Conservation (phyloP, 2,329 filamentous ascomycete species). For the Taxawa tesnikishii region DNA sequence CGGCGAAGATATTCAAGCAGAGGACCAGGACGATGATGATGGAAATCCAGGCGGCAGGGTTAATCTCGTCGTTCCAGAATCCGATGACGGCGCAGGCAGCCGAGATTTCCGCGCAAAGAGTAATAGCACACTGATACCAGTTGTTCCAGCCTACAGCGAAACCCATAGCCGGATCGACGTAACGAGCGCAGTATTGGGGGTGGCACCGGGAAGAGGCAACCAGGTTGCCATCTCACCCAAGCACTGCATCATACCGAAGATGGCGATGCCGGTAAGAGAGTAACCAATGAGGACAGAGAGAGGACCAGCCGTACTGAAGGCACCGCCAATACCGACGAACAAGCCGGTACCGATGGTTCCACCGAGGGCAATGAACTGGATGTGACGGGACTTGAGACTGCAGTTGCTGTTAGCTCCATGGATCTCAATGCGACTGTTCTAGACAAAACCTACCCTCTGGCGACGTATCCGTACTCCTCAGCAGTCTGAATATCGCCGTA, state of each 20-base stretch:
- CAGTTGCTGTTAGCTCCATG: background rate
- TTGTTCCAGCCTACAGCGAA: conserved; percentile 32
- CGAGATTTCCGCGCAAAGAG: conserved; percentile 46
- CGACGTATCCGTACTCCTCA: conserved; percentile 39
- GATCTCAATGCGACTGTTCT: conserved; percentile 8
- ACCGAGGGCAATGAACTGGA: conserved; percentile 48
- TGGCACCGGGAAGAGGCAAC: conserved; percentile 21
- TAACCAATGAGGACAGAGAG: conserved; percentile 7
- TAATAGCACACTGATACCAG: conserved; percentile 35
- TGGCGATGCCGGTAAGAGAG: conserved; percentile 11
- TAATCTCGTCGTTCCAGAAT: conserved; percentile 36
- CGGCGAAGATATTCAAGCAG: conserved; percentile 48
- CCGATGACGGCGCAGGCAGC: conserved; percentile 53
- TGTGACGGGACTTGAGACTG: conserved; percentile 39
- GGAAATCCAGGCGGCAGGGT: conserved; percentile 34
- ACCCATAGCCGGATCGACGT: conserved; percentile 11
- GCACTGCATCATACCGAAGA: conserved; percentile 28
- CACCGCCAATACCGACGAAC: conserved; percentile 8
- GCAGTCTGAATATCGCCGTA: conserved; percentile 40
- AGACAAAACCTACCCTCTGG: conserved; percentile 29
- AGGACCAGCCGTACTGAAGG: conserved; percentile 7
- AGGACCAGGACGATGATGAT: conserved; percentile 50
- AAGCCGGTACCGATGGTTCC: conserved; percentile 35
- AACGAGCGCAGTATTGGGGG: conserved; percentile 11
- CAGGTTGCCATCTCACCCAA: conserved; percentile 30